These are phyloP conservation scores for Phymatotrichopsis omnivora DNA, from an alignment of 2,329 filamentous ascomycete species.

Conservation along the genomic window DNA sequence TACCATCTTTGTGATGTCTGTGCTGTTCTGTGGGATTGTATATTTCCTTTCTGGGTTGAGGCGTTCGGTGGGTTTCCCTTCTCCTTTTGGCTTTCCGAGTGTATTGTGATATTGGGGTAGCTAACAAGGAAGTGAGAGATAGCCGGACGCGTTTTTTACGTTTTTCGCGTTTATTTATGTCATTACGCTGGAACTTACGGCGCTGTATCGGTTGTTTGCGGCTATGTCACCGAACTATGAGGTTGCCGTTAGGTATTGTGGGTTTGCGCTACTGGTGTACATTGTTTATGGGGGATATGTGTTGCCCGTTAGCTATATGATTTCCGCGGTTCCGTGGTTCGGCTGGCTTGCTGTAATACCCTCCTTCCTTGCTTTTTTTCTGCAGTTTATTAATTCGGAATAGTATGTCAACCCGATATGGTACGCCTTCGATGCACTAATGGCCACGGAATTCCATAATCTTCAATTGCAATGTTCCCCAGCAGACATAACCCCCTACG, in stretches of 20 bases:
- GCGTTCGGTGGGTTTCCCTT: constrained; percentile 8
- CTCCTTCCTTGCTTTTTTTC: constrained; percentile 15
- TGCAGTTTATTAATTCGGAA: not conserved
- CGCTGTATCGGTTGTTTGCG: constrained; percentile 58
- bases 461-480: constrained; percentile 45
- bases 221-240: constrained; percentile 53
- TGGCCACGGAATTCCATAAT: constrained; percentile 51
- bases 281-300: constrained; percentile 55
- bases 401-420: constrained; percentile 50
- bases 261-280: constrained; percentile 50
- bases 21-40: constrained; percentile 46
- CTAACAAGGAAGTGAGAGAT: constrained; percentile 34
- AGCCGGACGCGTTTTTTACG: constrained; percentile 60
- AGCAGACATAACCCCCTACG: constrained; percentile 48
- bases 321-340: constrained; percentile 39
- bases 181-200: constrained; percentile 51
- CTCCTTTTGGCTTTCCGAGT: not conserved
- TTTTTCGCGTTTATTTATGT: constrained; percentile 54
- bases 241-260: constrained; percentile 54
- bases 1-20: constrained; percentile 44
- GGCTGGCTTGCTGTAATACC: too few relatives aligned
- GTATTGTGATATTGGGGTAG: not conserved
- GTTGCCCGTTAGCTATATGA: constrained; percentile 39
- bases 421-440: constrained; percentile 53
- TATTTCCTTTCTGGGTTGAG: constrained; percentile 47